Base-by-base conservation (phyloP, 768 basidiomycete species). In the Crucibulum laeve region DNA sequence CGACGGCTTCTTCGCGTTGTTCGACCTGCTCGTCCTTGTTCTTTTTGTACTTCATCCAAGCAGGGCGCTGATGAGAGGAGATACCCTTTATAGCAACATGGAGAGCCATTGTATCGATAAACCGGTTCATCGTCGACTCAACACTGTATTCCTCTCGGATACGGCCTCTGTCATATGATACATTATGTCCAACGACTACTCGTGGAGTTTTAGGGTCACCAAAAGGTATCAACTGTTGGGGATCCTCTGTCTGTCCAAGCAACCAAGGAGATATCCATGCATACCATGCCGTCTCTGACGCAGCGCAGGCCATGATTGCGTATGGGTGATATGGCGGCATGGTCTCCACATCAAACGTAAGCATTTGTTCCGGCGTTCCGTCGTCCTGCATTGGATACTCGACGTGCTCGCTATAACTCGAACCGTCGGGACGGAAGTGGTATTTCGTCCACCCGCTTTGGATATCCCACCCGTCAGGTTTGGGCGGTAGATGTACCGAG, bases 231-330 rank as follows among this genome's bases (percentile, higher is more conserved):
- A 95, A 70, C 23, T 94, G 90, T 34, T 79, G 68, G 6, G 72
- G 67, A 44, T 70, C 62, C 1, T 64, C 58, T 15, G 79, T 67
- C 39, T 82, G 70, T 11, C 77, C 78, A 3, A 93, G 72, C 7
- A 96, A 63, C 92, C 92, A 95, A 0, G 96, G 96, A 0, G 90
- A 93, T 48, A 96, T 80, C 94, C 96, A 99, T 3, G 80, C 79
- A 57, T 98, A 99, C 95, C 96, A 98, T 1, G 82, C 85, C 38
- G 80, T 81, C 18, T 76, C 71, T 4, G 91, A 84, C 1, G 79
- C 88, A 3, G 94, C 94, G 47, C 83, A 85, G 1, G 96, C 94
- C 71, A 98, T 85, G 57, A 97, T 69, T 10, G 95, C 78, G 57
- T 80, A 91, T 1, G 83, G 82, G 38, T 87, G 78, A 56, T 89